Percentiles rank a stretch among this genome's conserved stretches.
Evolutionary conservation across 768 basidiomycete species (phyloP).

Genomic region (Rhodotorula babjevae): DNA sequence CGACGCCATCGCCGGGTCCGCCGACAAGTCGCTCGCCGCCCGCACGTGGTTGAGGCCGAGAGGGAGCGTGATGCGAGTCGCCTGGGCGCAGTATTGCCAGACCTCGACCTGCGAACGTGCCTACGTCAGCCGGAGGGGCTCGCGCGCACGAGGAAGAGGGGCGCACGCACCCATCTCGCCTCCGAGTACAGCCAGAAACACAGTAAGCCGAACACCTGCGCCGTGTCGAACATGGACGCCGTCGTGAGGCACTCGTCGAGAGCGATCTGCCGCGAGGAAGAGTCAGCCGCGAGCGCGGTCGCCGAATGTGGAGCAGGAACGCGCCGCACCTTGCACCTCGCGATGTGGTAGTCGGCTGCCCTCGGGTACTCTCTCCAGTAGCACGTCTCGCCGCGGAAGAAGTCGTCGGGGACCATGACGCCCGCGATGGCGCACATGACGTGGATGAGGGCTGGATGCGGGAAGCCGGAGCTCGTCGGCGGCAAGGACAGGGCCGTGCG

Average conservation of each 20-base stretch:
- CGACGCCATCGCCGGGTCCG: neutral
- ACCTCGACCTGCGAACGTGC: slow-evolving; percentile 37
- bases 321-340: slow-evolving; percentile 1
- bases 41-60: slow-evolving; percentile 41
- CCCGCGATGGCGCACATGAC: slow-evolving; percentile 35
- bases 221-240: slow-evolving; percentile 31
- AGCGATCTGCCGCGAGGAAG: neutral
- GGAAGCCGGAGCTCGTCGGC: slow-evolving; percentile 26
- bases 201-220: slow-evolving; percentile 31
- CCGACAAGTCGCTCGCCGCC: neutral
- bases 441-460: slow-evolving; percentile 34
- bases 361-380: slow-evolving; percentile 22
- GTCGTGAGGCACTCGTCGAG: slow-evolving; percentile 24
- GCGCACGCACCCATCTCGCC: slow-evolving; percentile 1
- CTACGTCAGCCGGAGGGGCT: too few relatives aligned
- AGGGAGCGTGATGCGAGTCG: slow-evolving; percentile 33
- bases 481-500: slow-evolving; percentile 21
- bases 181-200: slow-evolving; percentile 28
- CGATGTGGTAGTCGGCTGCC: neutral
- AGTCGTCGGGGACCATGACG: slow-evolving; percentile 19
- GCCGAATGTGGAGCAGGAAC: too few relatives aligned
- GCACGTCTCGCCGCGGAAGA: slow-evolving; percentile 7
- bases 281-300: too few relatives aligned
- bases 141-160: too few relatives aligned
- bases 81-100: slow-evolving; percentile 34